These are phyloP conservation scores for Candida sphagnicola DNA, from an alignment of 805 yeast species.

Conservation along the genomic window DNA sequence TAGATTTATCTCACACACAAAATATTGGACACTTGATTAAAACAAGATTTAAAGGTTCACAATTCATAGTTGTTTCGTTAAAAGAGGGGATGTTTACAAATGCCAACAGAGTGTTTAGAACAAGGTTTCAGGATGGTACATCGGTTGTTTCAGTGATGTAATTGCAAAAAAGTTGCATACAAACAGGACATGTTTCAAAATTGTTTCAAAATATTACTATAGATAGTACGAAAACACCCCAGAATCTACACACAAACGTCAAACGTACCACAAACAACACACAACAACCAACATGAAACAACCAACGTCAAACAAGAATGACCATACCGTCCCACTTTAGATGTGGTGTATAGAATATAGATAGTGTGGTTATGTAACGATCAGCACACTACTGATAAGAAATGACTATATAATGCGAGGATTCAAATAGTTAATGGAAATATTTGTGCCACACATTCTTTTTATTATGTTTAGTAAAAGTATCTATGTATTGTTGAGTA, in stretches of 20 bases:
- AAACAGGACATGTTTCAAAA: no score
- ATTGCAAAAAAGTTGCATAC: constrained; percentile 1
- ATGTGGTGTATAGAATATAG: no score
- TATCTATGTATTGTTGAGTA: not conserved
- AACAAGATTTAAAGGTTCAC: constrained; percentile 92
- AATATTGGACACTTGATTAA: constrained; percentile 95
- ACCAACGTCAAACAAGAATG: no score
- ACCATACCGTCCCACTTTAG: no score
- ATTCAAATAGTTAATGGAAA: no score
- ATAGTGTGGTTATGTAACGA: no score
- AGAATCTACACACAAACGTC: no score
- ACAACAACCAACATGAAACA: no score
- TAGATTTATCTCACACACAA: constrained; percentile 95
- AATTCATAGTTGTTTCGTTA: constrained; percentile 92
- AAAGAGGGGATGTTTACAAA: constrained; percentile 98
- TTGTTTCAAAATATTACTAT: no score
- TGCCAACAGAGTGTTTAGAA: constrained; percentile 90
- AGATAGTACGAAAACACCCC: no score
- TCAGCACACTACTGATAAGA: not conserved
- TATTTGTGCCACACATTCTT: constrained; percentile 1
- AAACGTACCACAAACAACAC: no score
- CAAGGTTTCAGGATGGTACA: constrained; percentile 95
- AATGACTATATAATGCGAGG: not conserved
- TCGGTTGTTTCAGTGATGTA: constrained; percentile 79
- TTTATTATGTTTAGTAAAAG: constrained; percentile 1